These are phyloP conservation scores for Tripidium arundinaceum DNA, from an alignment of 202 grass and related monocot species.

Conservation along the genomic window DNA sequence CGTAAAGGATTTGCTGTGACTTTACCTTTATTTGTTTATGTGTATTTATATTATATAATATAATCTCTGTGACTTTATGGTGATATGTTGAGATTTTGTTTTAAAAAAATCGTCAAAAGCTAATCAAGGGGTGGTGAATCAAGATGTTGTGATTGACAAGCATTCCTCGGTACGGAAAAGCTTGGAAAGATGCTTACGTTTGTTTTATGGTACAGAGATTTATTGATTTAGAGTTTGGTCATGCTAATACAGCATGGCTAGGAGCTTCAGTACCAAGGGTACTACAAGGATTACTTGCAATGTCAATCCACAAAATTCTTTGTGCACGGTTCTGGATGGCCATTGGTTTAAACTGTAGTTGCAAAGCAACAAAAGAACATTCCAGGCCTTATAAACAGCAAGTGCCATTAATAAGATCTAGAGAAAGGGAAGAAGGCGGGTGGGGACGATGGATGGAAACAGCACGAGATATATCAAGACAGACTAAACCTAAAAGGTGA, in stretches of 20 bases:
- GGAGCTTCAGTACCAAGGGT: slow-evolving; percentile 3
- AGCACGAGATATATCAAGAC: not conserved
- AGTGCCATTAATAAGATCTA: not conserved
- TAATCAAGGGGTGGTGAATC: not conserved
- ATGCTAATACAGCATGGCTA: not conserved
- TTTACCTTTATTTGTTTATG: not conserved
- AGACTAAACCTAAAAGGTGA: slow-evolving; percentile 26
- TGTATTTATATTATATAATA: not conserved
- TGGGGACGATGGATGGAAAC: not conserved
- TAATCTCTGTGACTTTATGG: not conserved
- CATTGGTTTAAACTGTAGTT: not conserved
- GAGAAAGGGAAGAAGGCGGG: not conserved
- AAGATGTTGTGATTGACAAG: not conserved
- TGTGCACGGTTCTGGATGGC: not conserved
- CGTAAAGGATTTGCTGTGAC: not conserved
- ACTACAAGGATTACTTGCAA: not conserved
- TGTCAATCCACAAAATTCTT: not conserved
- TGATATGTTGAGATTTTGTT: not conserved
- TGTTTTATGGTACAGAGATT: not conserved
- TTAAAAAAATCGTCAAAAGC: not conserved
- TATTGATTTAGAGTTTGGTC: not conserved
- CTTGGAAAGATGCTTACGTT: slow-evolving; percentile 20
- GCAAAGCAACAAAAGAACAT: not conserved
- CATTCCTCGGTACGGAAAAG: not conserved
- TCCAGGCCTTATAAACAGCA: not conserved